A percentile compares a stretch with the other conserved stretches of the same genome.
phyloP scores from a whole-genome alignment of 2,329 filamentous ascomycete species.

The Rhytidhysteron rufulum region DNA sequence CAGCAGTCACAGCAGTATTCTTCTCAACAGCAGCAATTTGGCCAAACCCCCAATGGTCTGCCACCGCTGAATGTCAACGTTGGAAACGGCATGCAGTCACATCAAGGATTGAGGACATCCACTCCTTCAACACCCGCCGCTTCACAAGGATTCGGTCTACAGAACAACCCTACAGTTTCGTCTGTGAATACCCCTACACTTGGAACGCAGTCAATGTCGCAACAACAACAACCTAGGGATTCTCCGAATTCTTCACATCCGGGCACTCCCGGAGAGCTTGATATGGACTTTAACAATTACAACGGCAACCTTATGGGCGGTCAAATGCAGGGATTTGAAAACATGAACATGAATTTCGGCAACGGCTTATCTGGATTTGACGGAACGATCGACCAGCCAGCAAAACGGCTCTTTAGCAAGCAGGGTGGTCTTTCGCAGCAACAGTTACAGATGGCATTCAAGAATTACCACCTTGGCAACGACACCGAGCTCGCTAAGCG shows the following conservation, averaged over 20 bases:
- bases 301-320: conserved; percentile 30
- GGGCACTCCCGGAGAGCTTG: conserved; percentile 68
- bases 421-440: conserved; percentile 68
- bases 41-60: conserved; percentile 50
- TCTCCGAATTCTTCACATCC: conserved; percentile 66
- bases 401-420: conserved; percentile 82
- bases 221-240: conserved; percentile 55
- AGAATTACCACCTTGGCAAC: conserved; percentile 66
- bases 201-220: conserved; percentile 69
- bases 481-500: conserved; percentile 65
- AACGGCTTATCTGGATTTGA: conserved; percentile 40
- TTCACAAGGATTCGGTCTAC: conserved; percentile 65
- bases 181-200: conserved; percentile 95
- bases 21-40: conserved; percentile 51
- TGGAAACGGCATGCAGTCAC: conserved; percentile 63
- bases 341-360: conserved; percentile 31
- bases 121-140: conserved; percentile 82
- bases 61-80: conserved; percentile 80
- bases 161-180: conserved; percentile 93
- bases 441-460: conserved; percentile 70
- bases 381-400: conserved; percentile 79
- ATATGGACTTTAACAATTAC: conserved; percentile 60
- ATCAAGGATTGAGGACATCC: conserved; percentile 78
- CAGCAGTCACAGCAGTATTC: conserved; percentile 58
- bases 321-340: conserved; percentile 29